These are phyloP conservation scores for Zymoseptoria brevis DNA, from an alignment of 2,329 filamentous ascomycete genomes.

Conservation along the genomic window DNA sequence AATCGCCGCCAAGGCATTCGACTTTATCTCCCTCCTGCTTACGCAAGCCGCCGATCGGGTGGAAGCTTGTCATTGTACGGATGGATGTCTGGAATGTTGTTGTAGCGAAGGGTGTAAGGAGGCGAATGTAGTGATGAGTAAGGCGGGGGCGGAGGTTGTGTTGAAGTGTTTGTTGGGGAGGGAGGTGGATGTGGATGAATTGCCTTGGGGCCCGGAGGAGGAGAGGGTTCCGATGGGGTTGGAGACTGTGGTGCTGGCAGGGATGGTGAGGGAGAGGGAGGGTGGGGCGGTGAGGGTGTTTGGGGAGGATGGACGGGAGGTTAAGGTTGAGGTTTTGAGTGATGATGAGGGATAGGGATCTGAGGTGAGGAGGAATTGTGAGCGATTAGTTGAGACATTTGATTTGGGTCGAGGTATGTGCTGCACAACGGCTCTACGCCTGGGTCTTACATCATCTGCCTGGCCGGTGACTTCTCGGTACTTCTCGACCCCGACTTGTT, in stretches of 20 bases:
- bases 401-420: too few species aligned
- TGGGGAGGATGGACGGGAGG: background rate
- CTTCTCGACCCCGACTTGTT: too few species aligned
- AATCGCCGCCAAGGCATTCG: slow-evolving; percentile 87
- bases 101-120: slow-evolving; percentile 77
- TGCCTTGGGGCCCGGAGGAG: slow-evolving; percentile 78
- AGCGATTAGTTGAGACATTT: too few species aligned
- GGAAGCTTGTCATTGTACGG: slow-evolving; percentile 64
- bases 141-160: slow-evolving; percentile 76
- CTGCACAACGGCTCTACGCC: too few species aligned
- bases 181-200: slow-evolving; percentile 71
- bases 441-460: too few species aligned
- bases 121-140: slow-evolving; percentile 86
- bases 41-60: slow-evolving; percentile 68
- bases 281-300: slow-evolving; percentile 19
- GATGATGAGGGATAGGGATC: background rate
- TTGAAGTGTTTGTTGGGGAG: slow-evolving; percentile 65
- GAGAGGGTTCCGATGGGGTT: slow-evolving; percentile 59
- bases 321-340: background rate
- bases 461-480: too few species aligned
- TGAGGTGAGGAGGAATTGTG: too few species aligned
- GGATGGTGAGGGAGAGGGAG: slow-evolving; percentile 48
- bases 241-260: slow-evolving; percentile 73
- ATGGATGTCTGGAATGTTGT: slow-evolving; percentile 86
- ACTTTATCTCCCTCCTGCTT: slow-evolving; percentile 76